Evolutionary conservation across 176 grass and related monocot genomes (phyloP), one percentile per base, ranked within the genome.

Genomic region (Urochloa ruziziensis): DNA sequence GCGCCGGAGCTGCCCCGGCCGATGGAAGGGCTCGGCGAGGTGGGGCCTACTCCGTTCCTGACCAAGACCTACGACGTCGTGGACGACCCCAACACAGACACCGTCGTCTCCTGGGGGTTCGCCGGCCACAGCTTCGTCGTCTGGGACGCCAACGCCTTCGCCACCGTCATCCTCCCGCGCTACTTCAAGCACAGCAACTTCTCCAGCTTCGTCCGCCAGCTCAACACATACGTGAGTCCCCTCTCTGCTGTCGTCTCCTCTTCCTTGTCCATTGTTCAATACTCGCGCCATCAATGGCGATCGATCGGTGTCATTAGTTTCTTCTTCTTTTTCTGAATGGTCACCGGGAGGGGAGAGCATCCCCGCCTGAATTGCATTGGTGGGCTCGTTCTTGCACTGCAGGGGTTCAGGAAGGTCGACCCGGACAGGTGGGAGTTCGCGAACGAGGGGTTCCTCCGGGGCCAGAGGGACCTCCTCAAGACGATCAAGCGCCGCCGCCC

Each of bases 331-430:
- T 46, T 46, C 10, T 46, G 10, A 46, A 13, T 46, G 43, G 10
- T 46, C 43, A 46, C 43, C 43, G 43, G 10, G 43, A 12, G 43
- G 43, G 43, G 43, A 46, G 43, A 46, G 43, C 43, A 46, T 46
- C 43, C 11, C 43, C 43, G 10, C 43, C 49, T 25, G 68, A 64
- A 12, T 13, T 67, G 59, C 2, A 51, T 51, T 39, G 4, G 1
- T 65, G 35, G 4, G 15, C 40, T 51, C 21, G 12, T 36, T 23
- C 46, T 49, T 3, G 3, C 18, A 13, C 34, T 65, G 74, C 85
- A 95, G 95, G 95, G 95, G 36, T 98, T 98, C 59, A 95, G 87
- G 86, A 98, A 98, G 86, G 84, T 98, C 32, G 92, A 95, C 60
- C 89, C 87, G 21, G 92, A 95, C 74, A 89, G 80, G 44, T 98